These are phyloP conservation scores for Basipetospora chlamydospora DNA, from an alignment of 2,329 filamentous ascomycete species.

Conservation along the genomic window DNA sequence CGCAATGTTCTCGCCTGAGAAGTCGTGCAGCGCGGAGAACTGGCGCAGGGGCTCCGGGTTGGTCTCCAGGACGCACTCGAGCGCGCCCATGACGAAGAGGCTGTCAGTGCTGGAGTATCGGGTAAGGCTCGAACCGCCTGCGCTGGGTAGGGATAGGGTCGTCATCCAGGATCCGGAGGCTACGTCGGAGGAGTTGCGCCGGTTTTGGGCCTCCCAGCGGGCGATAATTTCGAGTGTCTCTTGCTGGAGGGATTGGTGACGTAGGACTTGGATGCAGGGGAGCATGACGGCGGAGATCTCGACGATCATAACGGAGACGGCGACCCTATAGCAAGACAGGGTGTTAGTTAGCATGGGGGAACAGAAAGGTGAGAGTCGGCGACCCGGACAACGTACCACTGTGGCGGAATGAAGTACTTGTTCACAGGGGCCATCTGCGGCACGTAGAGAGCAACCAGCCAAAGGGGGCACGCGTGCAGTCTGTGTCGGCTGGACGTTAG, in stretches of 20 bases:
- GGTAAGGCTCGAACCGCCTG: no score
- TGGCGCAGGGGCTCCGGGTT: constrained; percentile 46
- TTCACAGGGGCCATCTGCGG: constrained; percentile 37
- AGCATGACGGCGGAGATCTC: constrained; percentile 51
- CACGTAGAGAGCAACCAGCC: constrained; percentile 44
- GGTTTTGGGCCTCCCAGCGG: constrained; percentile 29
- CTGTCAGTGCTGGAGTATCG: constrained; percentile 23
- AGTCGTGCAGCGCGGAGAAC: constrained; percentile 51
- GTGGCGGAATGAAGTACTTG: constrained; percentile 40
- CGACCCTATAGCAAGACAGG: constrained; percentile 33
- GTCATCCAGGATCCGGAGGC: no score
- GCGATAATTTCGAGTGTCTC: constrained; percentile 35
- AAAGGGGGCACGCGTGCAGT: constrained; percentile 51
- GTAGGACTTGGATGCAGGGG: constrained; percentile 42
- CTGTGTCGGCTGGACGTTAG: constrained; percentile 21
- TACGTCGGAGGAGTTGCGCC: constrained; percentile 20
- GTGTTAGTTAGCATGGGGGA: not conserved
- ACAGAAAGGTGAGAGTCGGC: not conserved
- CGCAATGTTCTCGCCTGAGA: constrained; percentile 57
- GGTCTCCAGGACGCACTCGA: constrained; percentile 44
- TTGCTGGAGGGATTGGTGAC: constrained; percentile 27
- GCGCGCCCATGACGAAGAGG: constrained; percentile 43
- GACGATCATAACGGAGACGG: constrained; percentile 45
- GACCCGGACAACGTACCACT: constrained; percentile 34
- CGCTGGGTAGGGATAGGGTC: no score